Percentiles rank a stretch among this genome's conserved stretches.
Conservation (phyloP, 768 basidiomycete species). For the Pleurotus cornucopiae region DNA sequence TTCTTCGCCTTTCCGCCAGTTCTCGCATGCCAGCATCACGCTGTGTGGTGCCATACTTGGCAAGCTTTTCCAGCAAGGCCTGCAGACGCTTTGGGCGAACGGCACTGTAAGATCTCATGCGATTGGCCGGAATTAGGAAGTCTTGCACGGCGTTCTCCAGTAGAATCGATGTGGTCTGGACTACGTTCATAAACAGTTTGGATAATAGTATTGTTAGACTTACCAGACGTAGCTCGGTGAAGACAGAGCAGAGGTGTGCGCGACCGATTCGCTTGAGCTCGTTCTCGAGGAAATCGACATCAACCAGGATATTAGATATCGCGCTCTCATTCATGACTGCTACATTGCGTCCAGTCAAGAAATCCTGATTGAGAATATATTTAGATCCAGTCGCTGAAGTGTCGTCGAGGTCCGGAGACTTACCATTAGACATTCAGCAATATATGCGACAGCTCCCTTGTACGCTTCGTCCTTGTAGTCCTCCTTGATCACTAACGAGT, state of each 20-base stretch:
- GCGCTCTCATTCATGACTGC: slow-evolving; percentile 85
- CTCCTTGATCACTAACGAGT: slow-evolving; percentile 81
- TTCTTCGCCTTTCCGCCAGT: slow-evolving; percentile 65
- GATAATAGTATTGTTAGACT: slow-evolving; percentile 21
- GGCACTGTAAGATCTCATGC: slow-evolving; percentile 59
- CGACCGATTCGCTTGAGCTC: slow-evolving; percentile 76
- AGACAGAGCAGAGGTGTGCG: slow-evolving; percentile 64
- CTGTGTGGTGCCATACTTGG: slow-evolving; percentile 59
- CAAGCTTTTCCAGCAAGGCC: slow-evolving; percentile 74
- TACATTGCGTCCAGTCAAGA: slow-evolving; percentile 73
- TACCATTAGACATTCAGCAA: slow-evolving; percentile 87
- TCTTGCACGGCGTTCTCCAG: slow-evolving; percentile 72
- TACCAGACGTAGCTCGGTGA: slow-evolving; percentile 77
- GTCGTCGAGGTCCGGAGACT: slow-evolving; percentile 16
- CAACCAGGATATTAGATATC: slow-evolving; percentile 78
- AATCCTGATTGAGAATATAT: slow-evolving; percentile 43
- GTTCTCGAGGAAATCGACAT: slow-evolving; percentile 86
- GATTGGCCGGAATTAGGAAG: slow-evolving; percentile 68
- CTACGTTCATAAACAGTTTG: slow-evolving; percentile 11
- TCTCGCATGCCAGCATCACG: slow-evolving; percentile 60
- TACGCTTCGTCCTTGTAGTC: slow-evolving; percentile 88
- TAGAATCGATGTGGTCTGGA: slow-evolving; percentile 68
- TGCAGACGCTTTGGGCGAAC: slow-evolving; percentile 74
- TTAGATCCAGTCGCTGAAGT: too few relatives aligned
- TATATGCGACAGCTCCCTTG: slow-evolving; percentile 81